phyloP scores from a whole-genome alignment of 495 filamentous ascomycete genomes.

The Penicillium daleae region DNA sequence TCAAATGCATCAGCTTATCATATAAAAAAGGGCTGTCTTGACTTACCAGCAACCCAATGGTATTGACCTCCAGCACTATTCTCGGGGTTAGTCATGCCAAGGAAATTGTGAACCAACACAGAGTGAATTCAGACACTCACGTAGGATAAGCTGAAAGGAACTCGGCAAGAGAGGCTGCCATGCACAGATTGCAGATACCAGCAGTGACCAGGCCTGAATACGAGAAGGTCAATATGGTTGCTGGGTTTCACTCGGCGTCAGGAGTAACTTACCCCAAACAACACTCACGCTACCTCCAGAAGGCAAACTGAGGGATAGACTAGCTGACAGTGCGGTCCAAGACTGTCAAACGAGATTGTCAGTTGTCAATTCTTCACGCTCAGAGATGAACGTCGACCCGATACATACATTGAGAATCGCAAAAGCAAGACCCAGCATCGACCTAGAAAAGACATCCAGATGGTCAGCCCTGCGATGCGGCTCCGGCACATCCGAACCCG shows the following conservation, averaged over 20 bases:
- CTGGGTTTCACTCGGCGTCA: background rate
- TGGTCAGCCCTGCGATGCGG: constrained; percentile 14
- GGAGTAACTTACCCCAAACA: constrained; percentile 48
- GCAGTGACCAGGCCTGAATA: constrained; percentile 66
- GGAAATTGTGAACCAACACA: background rate
- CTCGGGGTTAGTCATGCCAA: constrained; percentile 38
- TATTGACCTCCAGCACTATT: constrained; percentile 66
- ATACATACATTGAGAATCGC: constrained; percentile 55
- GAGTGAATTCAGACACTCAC: constrained; percentile 33
- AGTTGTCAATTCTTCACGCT: background rate
- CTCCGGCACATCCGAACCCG: background rate
- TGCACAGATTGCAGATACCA: constrained; percentile 71
- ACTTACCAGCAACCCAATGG: constrained; percentile 67
- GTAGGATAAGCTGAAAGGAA: constrained; percentile 76
- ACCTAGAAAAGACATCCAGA: constrained; percentile 28
- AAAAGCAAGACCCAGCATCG: constrained; percentile 58
- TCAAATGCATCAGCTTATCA: background rate
- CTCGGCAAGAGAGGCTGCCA: constrained; percentile 72
- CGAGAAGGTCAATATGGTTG: constrained; percentile 3
- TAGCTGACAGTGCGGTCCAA: constrained; percentile 57
- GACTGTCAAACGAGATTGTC: constrained; percentile 36
- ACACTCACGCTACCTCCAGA: constrained; percentile 52
- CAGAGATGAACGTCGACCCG: background rate
- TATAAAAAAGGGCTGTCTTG: background rate
- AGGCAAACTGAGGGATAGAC: constrained; percentile 52